Percentiles rank a stretch among this genome's conserved stretches.
phyloP scores from a whole-genome alignment of 1,139 yeast genomes.

The Sugiyamaella sp. region DNA sequence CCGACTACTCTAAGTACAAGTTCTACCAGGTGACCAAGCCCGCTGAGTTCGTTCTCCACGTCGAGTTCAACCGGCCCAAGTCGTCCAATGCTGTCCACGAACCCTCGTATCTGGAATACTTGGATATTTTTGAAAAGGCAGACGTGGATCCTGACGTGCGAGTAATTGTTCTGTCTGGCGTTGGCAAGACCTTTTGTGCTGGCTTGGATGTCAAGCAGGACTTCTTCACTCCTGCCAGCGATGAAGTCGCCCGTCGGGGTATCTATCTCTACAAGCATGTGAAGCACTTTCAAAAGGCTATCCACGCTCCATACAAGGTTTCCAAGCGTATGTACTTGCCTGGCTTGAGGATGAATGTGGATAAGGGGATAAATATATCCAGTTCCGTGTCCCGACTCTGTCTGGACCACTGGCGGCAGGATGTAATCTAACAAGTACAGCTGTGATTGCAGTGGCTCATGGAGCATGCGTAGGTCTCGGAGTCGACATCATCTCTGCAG shows the following conservation, averaged over 20 bases:
- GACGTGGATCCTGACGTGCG: slow-evolving; percentile 52
- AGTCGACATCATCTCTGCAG: slow-evolving; percentile 63
- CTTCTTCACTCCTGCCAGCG: slow-evolving; percentile 35
- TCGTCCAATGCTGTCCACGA: slow-evolving; percentile 62
- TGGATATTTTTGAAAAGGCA: slow-evolving; percentile 52
- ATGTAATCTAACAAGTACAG: slow-evolving; percentile 28
- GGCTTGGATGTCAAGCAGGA: slow-evolving; percentile 58
- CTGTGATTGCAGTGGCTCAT: slow-evolving; percentile 52
- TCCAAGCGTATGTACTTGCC: slow-evolving; percentile 38
- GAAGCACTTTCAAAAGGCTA: slow-evolving; percentile 59
- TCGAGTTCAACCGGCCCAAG: slow-evolving; percentile 66
- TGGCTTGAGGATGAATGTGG: too few species aligned
- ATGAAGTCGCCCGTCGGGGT: slow-evolving; percentile 44
- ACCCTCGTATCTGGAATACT: slow-evolving; percentile 59
- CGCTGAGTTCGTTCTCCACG: slow-evolving; percentile 56
- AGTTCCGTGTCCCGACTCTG: too few species aligned
- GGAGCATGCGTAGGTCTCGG: slow-evolving; percentile 64
- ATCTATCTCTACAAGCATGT: slow-evolving; percentile 40
- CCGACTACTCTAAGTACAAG: slow-evolving; percentile 29
- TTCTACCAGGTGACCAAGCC: slow-evolving; percentile 31
- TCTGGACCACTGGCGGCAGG: too few species aligned
- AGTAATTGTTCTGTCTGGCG: slow-evolving; percentile 60
- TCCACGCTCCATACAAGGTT: slow-evolving; percentile 41
- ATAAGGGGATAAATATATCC: too few species aligned
- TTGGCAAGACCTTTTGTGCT: slow-evolving; percentile 61